phyloP scores from a whole-genome alignment of 2,329 filamentous ascomycete species.

The Trichoderma sp. region DNA sequence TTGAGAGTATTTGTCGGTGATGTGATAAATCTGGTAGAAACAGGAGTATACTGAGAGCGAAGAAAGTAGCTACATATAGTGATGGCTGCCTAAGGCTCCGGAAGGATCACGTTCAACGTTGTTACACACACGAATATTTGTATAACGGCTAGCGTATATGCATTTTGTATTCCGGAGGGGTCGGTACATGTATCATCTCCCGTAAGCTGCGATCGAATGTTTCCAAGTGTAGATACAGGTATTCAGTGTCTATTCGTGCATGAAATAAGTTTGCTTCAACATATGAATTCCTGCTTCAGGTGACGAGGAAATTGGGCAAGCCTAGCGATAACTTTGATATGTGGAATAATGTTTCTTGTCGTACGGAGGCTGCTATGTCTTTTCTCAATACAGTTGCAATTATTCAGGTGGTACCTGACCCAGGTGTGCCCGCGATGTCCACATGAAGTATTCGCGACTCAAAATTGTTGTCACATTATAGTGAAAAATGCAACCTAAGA shows the following conservation, averaged over 20 bases:
- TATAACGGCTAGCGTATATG: background rate
- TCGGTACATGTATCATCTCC: background rate
- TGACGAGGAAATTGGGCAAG: background rate
- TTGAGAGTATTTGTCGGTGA: background rate
- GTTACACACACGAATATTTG: background rate
- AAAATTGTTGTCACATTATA: background rate
- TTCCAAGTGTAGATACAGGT: background rate
- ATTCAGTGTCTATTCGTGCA: background rate
- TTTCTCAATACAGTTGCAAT: background rate
- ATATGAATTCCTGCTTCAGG: background rate
- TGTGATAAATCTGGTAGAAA: background rate
- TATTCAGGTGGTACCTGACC: background rate
- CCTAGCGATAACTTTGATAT: background rate
- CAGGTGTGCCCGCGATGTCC: background rate
- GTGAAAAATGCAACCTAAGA: background rate
- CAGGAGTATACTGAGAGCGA: background rate
- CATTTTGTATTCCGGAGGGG: background rate
- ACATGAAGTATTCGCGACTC: background rate
- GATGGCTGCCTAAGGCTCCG: background rate
- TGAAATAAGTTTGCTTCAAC: background rate
- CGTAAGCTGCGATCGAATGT: background rate
- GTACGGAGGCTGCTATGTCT: background rate
- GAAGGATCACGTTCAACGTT: background rate
- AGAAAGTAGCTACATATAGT: background rate
- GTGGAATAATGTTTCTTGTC: background rate